Conservation (phyloP, 306 rosid species). For the Pyrus communis region DNA sequence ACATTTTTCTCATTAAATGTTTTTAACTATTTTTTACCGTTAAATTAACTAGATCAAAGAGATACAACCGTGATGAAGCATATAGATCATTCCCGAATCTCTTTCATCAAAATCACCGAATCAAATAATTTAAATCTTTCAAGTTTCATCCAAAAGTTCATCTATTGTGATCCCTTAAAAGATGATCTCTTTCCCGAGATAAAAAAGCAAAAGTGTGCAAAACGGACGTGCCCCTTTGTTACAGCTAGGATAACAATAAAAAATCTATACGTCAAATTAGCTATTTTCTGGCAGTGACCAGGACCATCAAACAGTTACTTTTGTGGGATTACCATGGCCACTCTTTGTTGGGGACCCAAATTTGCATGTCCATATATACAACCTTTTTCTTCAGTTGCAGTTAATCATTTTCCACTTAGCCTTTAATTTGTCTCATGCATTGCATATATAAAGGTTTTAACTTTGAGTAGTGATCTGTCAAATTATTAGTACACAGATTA, state of each 20-base stretch:
- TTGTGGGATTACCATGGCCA: slow-evolving; percentile 19
- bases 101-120: too few relatives aligned
- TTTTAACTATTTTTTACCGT: too few relatives aligned
- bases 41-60: too few relatives aligned
- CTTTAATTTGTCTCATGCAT: background rate
- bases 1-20: background rate
- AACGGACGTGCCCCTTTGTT: too few relatives aligned
- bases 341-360: slow-evolving; percentile 16
- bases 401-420: background rate
- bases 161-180: too few relatives aligned
- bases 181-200: too few relatives aligned
- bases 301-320: background rate
- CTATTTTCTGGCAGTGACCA: background rate
- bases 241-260: too few relatives aligned
- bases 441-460: background rate
- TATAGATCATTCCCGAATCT: too few relatives aligned
- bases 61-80: too few relatives aligned
- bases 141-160: rapidly evolving
- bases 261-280: slow-evolving; percentile 4
- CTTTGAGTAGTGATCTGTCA: background rate
- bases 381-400: slow-evolving; percentile 15
- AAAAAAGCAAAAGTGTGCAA: too few relatives aligned
- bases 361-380: background rate
- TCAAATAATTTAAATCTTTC: rapidly evolving
- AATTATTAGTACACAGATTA: background rate